Percentiles rank a stretch among this genome's conserved stretches.
These are phyloP conservation scores for Boechera stricta DNA, from an alignment of 345 rosid species.

Conservation along the genomic window DNA sequence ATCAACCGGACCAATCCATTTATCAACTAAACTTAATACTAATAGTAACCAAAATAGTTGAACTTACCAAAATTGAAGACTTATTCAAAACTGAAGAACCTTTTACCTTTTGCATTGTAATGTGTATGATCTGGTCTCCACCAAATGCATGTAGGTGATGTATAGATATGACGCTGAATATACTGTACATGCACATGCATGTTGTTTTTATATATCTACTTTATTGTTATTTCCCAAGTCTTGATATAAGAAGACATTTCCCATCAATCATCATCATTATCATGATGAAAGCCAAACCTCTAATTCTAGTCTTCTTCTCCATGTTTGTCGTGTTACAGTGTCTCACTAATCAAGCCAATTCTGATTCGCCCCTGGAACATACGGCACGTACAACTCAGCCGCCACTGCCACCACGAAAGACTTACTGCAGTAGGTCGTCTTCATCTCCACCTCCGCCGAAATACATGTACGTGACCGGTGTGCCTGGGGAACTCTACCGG, in stretches of 20 bases:
- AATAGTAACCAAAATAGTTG: not conserved
- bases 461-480: slow-evolving; percentile 54
- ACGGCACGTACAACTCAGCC: slow-evolving; percentile 36
- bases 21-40: not conserved
- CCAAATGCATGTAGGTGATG: slow-evolving; percentile 39
- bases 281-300: slow-evolving; percentile 18
- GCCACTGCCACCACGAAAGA: slow-evolving; percentile 41
- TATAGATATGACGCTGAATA: slow-evolving; percentile 19
- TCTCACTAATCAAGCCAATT: slow-evolving; percentile 31
- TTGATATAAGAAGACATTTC: slow-evolving; percentile 1
- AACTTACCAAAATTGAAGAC: slow-evolving; percentile 11
- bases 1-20: slow-evolving; percentile 11
- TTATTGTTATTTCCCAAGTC: not conserved
- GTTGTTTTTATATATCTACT: slow-evolving; percentile 14
- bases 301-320: not conserved
- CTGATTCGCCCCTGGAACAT: slow-evolving; percentile 27
- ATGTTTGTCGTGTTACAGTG: slow-evolving; percentile 20
- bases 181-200: slow-evolving; percentile 17
- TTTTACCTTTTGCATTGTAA: slow-evolving; percentile 18
- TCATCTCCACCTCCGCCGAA: slow-evolving; percentile 58
- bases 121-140: slow-evolving; percentile 33
- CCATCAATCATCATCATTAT: slow-evolving; percentile 2
- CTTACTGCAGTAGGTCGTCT: slow-evolving; percentile 40
- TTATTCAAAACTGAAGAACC: slow-evolving; percentile 30
- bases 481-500: slow-evolving; percentile 55